These are phyloP conservation scores for Parsonsia alboflavescens DNA, from an alignment of 257 asterid genomes.

Conservation along the genomic window DNA sequence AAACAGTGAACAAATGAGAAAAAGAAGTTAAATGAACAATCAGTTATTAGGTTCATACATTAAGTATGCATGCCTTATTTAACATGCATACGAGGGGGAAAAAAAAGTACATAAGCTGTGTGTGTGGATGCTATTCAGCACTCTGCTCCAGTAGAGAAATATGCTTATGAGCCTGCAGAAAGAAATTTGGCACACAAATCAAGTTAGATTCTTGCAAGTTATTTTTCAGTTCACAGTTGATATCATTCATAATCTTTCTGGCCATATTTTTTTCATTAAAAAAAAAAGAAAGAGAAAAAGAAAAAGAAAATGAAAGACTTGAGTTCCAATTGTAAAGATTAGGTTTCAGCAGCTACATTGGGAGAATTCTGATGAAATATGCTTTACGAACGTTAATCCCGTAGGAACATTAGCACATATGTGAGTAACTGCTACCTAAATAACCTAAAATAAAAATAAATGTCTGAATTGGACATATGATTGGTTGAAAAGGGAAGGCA, in stretches of 20 bases:
- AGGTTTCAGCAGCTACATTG: neutral
- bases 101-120: neutral
- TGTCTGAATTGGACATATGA: neutral
- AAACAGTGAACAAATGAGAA: neutral
- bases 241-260: neutral
- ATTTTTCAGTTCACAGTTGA: neutral
- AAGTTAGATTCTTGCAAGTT: neutral
- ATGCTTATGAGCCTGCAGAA: conserved; percentile 19
- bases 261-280: too few relatives aligned
- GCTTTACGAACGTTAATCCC: neutral
- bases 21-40: neutral
- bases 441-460: neutral
- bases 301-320: too few relatives aligned
- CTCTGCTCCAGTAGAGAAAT: neutral
- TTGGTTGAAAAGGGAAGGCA: neutral
- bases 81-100: neutral
- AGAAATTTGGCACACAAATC: neutral
- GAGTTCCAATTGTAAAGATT: neutral
- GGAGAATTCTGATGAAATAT: neutral
- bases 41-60: neutral
- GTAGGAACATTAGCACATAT: neutral
- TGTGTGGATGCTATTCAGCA: neutral
- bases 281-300: too few relatives aligned
- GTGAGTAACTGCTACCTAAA: neutral
- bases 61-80: neutral